Conservation (phyloP, 352 stramenopile genomes). For the Phytophthora ramorum region DNA sequence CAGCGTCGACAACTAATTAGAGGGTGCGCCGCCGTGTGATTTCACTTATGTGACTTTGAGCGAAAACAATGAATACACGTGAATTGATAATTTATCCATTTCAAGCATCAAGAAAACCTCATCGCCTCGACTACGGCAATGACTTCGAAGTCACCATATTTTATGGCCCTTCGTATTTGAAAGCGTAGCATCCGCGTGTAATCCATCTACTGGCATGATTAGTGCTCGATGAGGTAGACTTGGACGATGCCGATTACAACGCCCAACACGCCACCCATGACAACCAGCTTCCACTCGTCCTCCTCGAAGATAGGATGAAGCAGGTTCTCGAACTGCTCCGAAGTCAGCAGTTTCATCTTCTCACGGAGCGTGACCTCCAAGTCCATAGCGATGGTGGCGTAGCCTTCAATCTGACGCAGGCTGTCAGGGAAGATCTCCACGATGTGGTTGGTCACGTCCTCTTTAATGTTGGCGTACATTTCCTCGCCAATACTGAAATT, state of each 20-base stretch:
- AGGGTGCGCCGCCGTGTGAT: constrained; percentile 5
- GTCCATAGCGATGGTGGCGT: constrained; percentile 93
- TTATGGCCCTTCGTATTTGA: constrained; percentile 1
- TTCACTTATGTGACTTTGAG: constrained; percentile 6
- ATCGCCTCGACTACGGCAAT: neutral
- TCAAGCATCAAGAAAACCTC: constrained; percentile 21
- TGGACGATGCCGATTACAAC: constrained; percentile 93
- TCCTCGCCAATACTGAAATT: constrained; percentile 86
- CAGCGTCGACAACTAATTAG: constrained; percentile 66
- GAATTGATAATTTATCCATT: constrained; percentile 66
- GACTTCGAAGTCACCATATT: constrained; percentile 2
- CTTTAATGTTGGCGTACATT: constrained; percentile 87
- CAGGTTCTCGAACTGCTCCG: constrained; percentile 94
- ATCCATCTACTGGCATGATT: constrained; percentile 23
- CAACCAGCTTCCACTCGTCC: constrained; percentile 98
- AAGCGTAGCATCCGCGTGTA: constrained; percentile 1
- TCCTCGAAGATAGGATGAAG: constrained; percentile 99
- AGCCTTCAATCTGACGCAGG: constrained; percentile 92
- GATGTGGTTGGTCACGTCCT: constrained; percentile 90
- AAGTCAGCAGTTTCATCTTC: constrained; percentile 92
- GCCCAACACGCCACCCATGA: constrained; percentile 95
- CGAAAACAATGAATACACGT: constrained; percentile 44
- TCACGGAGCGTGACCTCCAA: constrained; percentile 92
- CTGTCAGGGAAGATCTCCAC: constrained; percentile 88
- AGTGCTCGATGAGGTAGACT: constrained; percentile 89